Evolutionary conservation across 306 rosid genomes (phyloP).

Genomic region (Vicia faba): DNA sequence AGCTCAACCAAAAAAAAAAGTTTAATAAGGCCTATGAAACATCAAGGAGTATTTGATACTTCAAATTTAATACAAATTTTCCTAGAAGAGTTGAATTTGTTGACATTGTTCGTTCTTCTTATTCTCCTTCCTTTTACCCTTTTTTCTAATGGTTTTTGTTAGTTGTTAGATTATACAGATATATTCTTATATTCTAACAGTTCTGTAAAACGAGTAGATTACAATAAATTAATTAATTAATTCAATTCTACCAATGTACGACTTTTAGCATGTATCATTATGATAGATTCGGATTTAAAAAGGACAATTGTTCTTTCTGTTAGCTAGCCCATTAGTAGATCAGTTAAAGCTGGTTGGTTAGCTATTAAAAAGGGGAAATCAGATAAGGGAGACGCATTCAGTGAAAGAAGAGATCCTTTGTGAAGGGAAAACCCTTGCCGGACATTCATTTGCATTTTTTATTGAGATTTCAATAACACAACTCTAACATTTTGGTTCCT

Average conservation of each 20-base stretch:
- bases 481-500: neutral
- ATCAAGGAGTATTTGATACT: constrained; percentile 7
- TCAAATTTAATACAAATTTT: neutral
- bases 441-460: neutral
- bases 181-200: neutral
- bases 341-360: neutral
- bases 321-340: neutral
- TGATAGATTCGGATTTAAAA: neutral
- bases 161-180: neutral
- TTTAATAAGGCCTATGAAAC: neutral
- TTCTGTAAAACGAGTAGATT: neutral
- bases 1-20: constrained; percentile 11
- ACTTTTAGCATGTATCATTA: neutral
- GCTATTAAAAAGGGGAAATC: neutral
- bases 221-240: constrained; percentile 16
- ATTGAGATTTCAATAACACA: constrained; percentile 13
- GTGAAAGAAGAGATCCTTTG: neutral
- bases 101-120: neutral
- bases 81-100: constrained; percentile 11
- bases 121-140: constrained; percentile 5
- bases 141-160: constrained; percentile 1
- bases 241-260: constrained; percentile 5
- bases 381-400: constrained; percentile 1
- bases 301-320: constrained; percentile 1
- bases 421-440: constrained; percentile 12